Evolutionary conservation across 768 basidiomycete species (phyloP), one percentile per base, ranked within the genome.

Genomic region (Suillus placidus): DNA sequence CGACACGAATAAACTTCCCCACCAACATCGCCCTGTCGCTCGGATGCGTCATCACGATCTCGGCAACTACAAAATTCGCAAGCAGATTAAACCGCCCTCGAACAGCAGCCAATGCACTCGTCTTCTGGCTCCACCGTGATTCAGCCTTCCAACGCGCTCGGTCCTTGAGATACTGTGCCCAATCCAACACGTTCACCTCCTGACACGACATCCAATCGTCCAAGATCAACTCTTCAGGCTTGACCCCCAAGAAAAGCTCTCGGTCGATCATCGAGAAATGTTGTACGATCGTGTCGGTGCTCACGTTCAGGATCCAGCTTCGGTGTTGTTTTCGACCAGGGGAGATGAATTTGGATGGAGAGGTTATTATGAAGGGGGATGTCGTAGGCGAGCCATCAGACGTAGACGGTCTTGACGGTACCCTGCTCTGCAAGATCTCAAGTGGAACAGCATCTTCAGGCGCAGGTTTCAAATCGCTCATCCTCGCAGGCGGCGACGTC

Each of bases 261-360:
- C 92, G 85, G 68, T 97, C 94, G 68, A 97, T 94, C 84, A 94
- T 89, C 8, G 90, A 84, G 71, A 96, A 92, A 70, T 95, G 92
- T 61, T 88, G 83, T 1, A 91, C 91, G 40, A 97, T 75, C 6
- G 77, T 78, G 43, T 87, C 86, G 1, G 91, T 86, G 7, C 86
- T 81, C 72, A 85, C 81, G 37, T 73, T 76, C n/a, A 93, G 79
- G 60, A 95, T 82, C 79, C 91, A 95, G 3, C 91, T 93, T 10
- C 85, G 87, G 71, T 92, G 86, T 8, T 78, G 73, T n/a, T 80
- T 82, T 18, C 83, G 79, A 8, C 76, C 79, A n/a, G 74, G 66
- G 38, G 72, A 64, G n/a, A 78, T 71, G 45, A 83, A 79, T 68
- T 80, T 80, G 18, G 76, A 73, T 38, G 78, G 66, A 56, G 79